Percentiles rank a stretch among this genome's conserved stretches.
These are phyloP conservation scores for Ligustrum vulgare DNA, from an alignment of 257 asterid species.

Conservation along the genomic window DNA sequence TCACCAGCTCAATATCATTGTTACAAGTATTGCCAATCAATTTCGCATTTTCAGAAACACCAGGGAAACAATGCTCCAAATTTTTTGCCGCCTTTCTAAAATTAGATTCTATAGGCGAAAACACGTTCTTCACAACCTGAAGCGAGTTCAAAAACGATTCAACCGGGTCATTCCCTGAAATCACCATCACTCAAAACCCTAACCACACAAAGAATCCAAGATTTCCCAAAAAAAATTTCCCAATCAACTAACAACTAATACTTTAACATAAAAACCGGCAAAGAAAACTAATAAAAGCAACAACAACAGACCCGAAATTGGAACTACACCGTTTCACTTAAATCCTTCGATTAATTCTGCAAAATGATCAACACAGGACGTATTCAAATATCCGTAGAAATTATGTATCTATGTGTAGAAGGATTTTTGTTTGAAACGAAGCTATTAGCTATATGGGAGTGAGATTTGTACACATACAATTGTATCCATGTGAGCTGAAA, in stretches of 20 bases:
- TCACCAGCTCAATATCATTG: conserved; percentile 26
- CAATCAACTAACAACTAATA: conserved; percentile 12
- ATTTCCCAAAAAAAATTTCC: conserved; percentile 19
- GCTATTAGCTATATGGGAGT: background rate
- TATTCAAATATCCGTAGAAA: background rate
- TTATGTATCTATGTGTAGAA: conserved; percentile 11
- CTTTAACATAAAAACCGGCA: background rate
- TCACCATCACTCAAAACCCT: conserved; percentile 67
- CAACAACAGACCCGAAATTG: background rate
- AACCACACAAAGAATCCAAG: conserved; percentile 36
- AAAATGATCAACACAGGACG: conserved; percentile 18
- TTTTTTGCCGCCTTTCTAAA: conserved; percentile 70
- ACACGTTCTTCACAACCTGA: conserved; percentile 64
- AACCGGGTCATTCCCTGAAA: conserved; percentile 68
- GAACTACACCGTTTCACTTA: conserved; percentile 21
- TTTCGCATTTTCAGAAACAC: conserved; percentile 39
- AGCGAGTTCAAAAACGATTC: conserved; percentile 83
- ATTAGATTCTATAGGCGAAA: conserved; percentile 75
- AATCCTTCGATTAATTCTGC: conserved; percentile 15
- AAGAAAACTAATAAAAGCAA: background rate
- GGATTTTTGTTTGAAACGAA: conserved; percentile 17
- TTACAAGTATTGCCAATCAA: conserved; percentile 24
- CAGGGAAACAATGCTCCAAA: conserved; percentile 76
- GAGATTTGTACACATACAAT: conserved; percentile 3
- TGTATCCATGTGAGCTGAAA: conserved; percentile 19